Evolutionary conservation across 768 basidiomycete genomes (phyloP).

Genomic region (Tephrocybe sp.): DNA sequence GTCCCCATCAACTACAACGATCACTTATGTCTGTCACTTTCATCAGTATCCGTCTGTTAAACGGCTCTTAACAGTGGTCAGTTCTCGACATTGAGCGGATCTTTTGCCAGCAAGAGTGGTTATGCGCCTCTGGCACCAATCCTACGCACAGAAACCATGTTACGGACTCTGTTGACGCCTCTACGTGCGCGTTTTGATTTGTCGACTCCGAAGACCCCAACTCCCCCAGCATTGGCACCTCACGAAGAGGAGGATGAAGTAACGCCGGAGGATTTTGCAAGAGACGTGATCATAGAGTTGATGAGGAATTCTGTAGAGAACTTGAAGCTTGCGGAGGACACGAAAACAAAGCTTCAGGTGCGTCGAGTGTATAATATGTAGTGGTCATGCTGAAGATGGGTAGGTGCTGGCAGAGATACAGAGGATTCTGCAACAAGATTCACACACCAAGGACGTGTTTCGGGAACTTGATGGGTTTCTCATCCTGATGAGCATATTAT

Average conservation of each 20-base stretch:
- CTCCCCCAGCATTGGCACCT: slow-evolving; percentile 15
- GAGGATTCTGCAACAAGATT: slow-evolving; percentile 64
- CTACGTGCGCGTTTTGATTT: slow-evolving; percentile 56
- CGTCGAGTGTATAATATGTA: slow-evolving; percentile 13
- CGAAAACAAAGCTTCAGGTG: slow-evolving; percentile 54
- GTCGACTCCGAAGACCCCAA: slow-evolving; percentile 29
- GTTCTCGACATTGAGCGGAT: slow-evolving; percentile 9
- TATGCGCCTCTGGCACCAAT: slow-evolving; percentile 4
- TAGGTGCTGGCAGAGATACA: slow-evolving; percentile 70
- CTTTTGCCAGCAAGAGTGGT: slow-evolving; percentile 7
- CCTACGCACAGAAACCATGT: slow-evolving; percentile 35
- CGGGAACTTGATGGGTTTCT: slow-evolving; percentile 83
- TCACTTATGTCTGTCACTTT: slow-evolving; percentile 15
- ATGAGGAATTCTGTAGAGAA: slow-evolving; percentile 72
- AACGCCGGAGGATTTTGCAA: slow-evolving; percentile 69
- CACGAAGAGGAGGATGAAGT: slow-evolving; percentile 40
- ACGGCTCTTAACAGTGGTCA: slow-evolving; percentile 4
- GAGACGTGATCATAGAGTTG: slow-evolving; percentile 69
- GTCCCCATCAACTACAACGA: slow-evolving; percentile 12
- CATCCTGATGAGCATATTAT: slow-evolving; percentile 69
- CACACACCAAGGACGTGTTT: slow-evolving; percentile 70
- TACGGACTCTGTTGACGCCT: slow-evolving; percentile 60
- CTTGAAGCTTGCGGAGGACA: slow-evolving; percentile 57
- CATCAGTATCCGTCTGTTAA: slow-evolving; percentile 14
- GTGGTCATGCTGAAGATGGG: background rate